Percentiles rank a stretch among this genome's conserved stretches.
Evolutionary conservation across 2,329 filamentous ascomycete species (phyloP).

Genomic region (Aspergillus udagawae): DNA sequence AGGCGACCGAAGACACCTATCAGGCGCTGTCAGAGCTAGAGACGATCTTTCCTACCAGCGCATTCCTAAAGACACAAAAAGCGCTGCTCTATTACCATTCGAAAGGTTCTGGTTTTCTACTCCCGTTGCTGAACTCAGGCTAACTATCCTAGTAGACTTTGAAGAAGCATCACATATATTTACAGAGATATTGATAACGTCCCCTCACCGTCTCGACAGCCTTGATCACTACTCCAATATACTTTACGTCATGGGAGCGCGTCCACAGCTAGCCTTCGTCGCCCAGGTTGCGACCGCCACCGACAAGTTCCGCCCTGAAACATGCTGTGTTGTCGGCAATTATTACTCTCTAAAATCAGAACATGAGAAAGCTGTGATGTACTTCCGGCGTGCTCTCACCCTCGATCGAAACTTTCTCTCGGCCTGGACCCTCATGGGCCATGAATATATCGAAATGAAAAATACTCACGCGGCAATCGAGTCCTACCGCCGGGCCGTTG

Average conservation of each 20-base stretch:
- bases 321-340: slow-evolving; percentile 94
- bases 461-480: slow-evolving; percentile 98
- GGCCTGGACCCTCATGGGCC: slow-evolving; percentile 97
- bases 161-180: slow-evolving; percentile 61
- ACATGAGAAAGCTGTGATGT: slow-evolving; percentile 97
- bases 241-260: slow-evolving; percentile 82
- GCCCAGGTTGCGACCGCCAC: slow-evolving; percentile 86
- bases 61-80: slow-evolving; percentile 85
- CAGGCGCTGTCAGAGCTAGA: slow-evolving; percentile 73
- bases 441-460: slow-evolving; percentile 97
- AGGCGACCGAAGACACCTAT: slow-evolving; percentile 71
- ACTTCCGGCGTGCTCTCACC: slow-evolving; percentile 88
- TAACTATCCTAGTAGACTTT: slow-evolving; percentile 46
- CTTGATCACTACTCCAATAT: slow-evolving; percentile 98
- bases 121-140: neutral
- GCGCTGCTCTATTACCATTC: slow-evolving; percentile 86
- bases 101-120: slow-evolving; percentile 49
- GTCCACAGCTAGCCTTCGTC: slow-evolving; percentile 86
- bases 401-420: slow-evolving; percentile 87
- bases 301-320: slow-evolving; percentile 95
- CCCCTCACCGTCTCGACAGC: slow-evolving; percentile 72
- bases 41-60: slow-evolving; percentile 77
- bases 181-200: slow-evolving; percentile 63
- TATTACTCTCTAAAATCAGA: slow-evolving; percentile 93
- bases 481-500: slow-evolving; percentile 89